These are phyloP conservation scores for Tylopilus balloui DNA, from an alignment of 768 basidiomycete species.

Conservation along the genomic window DNA sequence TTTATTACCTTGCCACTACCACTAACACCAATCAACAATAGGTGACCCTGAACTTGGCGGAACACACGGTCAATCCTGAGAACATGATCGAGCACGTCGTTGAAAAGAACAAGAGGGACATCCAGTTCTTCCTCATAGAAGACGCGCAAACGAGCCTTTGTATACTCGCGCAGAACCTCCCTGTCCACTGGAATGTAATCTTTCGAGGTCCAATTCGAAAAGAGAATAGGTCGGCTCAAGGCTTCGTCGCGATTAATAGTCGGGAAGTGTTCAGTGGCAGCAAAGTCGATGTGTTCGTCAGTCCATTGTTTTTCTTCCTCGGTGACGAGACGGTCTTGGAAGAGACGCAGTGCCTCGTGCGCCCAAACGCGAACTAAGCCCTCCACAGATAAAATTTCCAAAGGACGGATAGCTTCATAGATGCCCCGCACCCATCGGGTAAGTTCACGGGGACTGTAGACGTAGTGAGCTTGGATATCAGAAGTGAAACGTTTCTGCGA, in stretches of 20 bases:
- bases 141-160: conserved; percentile 93
- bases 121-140: conserved; percentile 99
- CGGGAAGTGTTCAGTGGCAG: conserved; percentile 88
- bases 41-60: conserved; percentile 95
- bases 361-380: conserved; percentile 97
- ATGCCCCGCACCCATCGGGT: conserved; percentile 97
- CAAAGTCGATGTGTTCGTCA: conserved; percentile 81
- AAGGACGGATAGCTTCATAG: conserved; percentile 91
- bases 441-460: conserved; percentile 98
- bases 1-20: conserved; percentile 89
- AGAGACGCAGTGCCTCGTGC: conserved; percentile 93
- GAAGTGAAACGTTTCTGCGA: conserved; percentile 95
- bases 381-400: conserved; percentile 91
- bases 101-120: conserved; percentile 95
- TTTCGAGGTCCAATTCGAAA: conserved; percentile 99
- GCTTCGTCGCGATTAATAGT: conserved; percentile 87
- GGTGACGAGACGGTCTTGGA: conserved; percentile 93
- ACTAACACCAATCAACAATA: conserved; percentile 95
- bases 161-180: conserved; percentile 90
- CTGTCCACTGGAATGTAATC: conserved; percentile 94
- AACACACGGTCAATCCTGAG: conserved; percentile 98
- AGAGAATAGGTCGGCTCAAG: conserved; percentile 83
- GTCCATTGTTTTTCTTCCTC: conserved; percentile 96
- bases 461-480: conserved; percentile 96
- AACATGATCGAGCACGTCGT: conserved; percentile 97